phyloP scores from a whole-genome alignment of 2,329 filamentous ascomycete genomes.

The Apiospora marii region DNA sequence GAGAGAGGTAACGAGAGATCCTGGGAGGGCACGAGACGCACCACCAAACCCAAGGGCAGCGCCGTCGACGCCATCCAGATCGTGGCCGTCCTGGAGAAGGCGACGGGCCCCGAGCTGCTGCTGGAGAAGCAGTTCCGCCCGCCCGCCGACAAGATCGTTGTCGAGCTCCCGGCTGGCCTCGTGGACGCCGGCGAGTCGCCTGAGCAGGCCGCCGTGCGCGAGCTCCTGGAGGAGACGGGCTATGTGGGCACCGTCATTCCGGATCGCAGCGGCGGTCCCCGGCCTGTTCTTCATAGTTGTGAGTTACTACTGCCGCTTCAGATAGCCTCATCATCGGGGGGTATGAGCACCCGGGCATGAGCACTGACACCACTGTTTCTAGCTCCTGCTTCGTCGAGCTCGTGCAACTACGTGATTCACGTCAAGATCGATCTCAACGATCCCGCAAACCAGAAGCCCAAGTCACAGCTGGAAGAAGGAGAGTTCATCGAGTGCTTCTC shows the following conservation, averaged over 20 bases:
- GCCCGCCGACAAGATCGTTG: slow-evolving; percentile 64
- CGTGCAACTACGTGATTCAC: slow-evolving; percentile 64
- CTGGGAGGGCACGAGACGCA: slow-evolving; percentile 77
- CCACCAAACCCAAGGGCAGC: slow-evolving; percentile 66
- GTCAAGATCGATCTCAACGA: slow-evolving; percentile 74
- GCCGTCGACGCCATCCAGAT: slow-evolving; percentile 79
- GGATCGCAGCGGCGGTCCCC: background rate
- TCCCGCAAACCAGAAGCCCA: slow-evolving; percentile 72
- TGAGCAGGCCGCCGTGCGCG: slow-evolving; percentile 68
- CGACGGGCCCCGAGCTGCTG: slow-evolving; percentile 61
- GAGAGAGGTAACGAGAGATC: slow-evolving; percentile 65
- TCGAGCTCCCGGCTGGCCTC: slow-evolving; percentile 71
- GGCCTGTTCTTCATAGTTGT: slow-evolving; percentile 18
- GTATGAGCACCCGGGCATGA: too few species aligned
- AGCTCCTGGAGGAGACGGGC: slow-evolving; percentile 73
- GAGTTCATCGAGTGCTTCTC: slow-evolving; percentile 86
- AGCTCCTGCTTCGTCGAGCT: slow-evolving; percentile 15
- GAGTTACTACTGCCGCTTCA: background rate
- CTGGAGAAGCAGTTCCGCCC: slow-evolving; percentile 74
- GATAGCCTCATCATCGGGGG: background rate
- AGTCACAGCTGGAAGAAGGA: slow-evolving; percentile 77
- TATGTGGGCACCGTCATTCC: slow-evolving; percentile 57
- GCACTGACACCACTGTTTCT: background rate
- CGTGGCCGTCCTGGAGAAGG: slow-evolving; percentile 69
- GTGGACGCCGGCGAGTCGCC: slow-evolving; percentile 68